phyloP scores from a whole-genome alignment of 2,329 filamentous ascomycete genomes.

The Colletotrichum sp. region DNA sequence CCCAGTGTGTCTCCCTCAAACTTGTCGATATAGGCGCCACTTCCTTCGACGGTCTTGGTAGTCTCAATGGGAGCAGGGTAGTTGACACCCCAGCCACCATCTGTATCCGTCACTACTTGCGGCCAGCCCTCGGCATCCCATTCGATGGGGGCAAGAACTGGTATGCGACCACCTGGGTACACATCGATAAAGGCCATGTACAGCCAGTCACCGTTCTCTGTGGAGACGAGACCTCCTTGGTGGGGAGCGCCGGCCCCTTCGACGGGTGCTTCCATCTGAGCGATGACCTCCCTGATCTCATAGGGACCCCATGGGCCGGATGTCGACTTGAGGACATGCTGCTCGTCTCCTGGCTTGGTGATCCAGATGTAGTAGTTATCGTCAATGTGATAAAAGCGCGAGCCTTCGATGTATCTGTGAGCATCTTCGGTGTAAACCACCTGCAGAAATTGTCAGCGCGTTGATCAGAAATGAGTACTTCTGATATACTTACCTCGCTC shows the following conservation, averaged over 20 bases:
- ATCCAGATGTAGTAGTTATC: conserved; percentile 59
- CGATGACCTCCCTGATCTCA: conserved; percentile 40
- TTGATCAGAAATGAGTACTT: neutral
- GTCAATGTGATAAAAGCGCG: conserved; percentile 60
- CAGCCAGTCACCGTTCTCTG: conserved; percentile 57
- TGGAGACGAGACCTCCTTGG: conserved; percentile 60
- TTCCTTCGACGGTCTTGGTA: conserved; percentile 10
- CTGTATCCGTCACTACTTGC: conserved; percentile 28
- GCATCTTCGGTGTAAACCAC: neutral
- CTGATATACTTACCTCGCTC: conserved; percentile 26
- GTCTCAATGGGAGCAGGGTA: conserved; percentile 39
- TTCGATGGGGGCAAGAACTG: conserved; percentile 58
- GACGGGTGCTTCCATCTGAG: conserved; percentile 44
- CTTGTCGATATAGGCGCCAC: neutral
- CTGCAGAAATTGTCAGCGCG: neutral
- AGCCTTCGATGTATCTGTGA: conserved; percentile 46
- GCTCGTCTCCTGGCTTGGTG: conserved; percentile 46
- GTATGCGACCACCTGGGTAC: conserved; percentile 59
- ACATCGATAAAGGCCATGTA: conserved; percentile 60
- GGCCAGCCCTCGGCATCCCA: conserved; percentile 53
- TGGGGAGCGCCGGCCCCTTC: conserved; percentile 48
- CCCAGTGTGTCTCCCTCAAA: conserved; percentile 38
- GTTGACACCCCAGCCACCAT: conserved; percentile 49
- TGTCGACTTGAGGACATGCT: conserved; percentile 53
- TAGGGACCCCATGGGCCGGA: conserved; percentile 55